Evolutionary conservation across 2,329 filamentous ascomycete genomes (phyloP), one percentile per base, ranked within the genome.

Genomic region (Calycina herbarum): DNA sequence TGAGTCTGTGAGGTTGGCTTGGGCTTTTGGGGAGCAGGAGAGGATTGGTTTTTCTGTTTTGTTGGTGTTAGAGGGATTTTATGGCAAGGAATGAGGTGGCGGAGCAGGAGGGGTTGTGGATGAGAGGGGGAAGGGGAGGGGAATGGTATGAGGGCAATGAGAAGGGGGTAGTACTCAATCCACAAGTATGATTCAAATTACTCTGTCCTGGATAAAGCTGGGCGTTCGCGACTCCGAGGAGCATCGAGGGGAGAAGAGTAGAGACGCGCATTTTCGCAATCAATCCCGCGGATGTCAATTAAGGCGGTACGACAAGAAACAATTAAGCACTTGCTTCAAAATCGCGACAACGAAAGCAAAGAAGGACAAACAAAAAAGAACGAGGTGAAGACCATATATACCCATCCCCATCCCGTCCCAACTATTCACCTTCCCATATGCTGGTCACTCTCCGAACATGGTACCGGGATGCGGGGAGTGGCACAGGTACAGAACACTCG

Each of bases 1-100:
- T 0, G 83, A 83, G 72, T 90, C 86, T 40, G 85, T 83, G 62
- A 78, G 74, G 40, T 71, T 76, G 1, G 78, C 79, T 29, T 77
- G 75, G 5, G 82, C 83, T 1, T 76, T 73, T 24, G 76, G 70
- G 0, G 82, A 84, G 76, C 84, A 86, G 1, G 84, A 86, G 38
- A 83, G 77, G 62, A 67, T 70, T 24, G 69, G 69, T n/a, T 67
- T 70, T 65, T 69, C 72, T 74, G 42, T 40, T 10, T 11, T 38
- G 35, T 11, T 11, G 1, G 33, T 35, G 33, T 58, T 64, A 62
- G 66, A 51, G 68, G 42, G 59, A 59, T 38, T 33, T 48, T 38
- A 59, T 17, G 35, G 10, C 3, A 31, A 1, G 20, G n/a, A 20
- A 20, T n/a, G 42, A 1, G 42, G 20, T 35, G 15, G 29, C 8